Evolutionary conservation across 2,329 filamentous ascomycete genomes (phyloP).

Genomic region (Colletotrichum salicis): DNA sequence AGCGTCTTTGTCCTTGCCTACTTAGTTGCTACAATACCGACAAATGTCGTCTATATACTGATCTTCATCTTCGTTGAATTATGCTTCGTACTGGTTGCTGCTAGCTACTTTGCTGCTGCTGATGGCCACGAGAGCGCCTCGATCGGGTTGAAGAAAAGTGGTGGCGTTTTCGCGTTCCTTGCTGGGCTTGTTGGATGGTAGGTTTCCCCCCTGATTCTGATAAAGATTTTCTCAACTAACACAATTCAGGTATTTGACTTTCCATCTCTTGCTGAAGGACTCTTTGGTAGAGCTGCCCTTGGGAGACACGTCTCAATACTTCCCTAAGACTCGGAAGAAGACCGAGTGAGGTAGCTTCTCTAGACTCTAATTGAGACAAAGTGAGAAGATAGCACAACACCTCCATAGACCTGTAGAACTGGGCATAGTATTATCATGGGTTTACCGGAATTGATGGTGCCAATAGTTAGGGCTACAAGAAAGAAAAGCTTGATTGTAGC

Average conservation of each 20-base stretch:
- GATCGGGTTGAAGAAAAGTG: slow-evolving; percentile 38
- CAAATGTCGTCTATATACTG: slow-evolving; percentile 40
- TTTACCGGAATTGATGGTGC: too few relatives aligned
- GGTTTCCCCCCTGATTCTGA: neutral
- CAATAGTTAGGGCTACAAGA: too few relatives aligned
- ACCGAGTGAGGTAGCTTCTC: neutral
- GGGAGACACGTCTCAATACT: slow-evolving; percentile 40
- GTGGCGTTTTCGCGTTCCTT: slow-evolving; percentile 41
- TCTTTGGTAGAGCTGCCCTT: slow-evolving; percentile 39
- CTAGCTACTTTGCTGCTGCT: slow-evolving; percentile 41
- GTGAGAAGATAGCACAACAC: too few relatives aligned
- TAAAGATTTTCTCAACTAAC: neutral
- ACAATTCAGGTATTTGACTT: slow-evolving; percentile 39
- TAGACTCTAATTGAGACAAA: too few relatives aligned
- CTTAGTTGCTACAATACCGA: slow-evolving; percentile 39
- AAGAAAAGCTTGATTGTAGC: too few relatives aligned
- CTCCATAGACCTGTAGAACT: too few relatives aligned
- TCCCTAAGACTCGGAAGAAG: slow-evolving; percentile 36
- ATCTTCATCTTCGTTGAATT: slow-evolving; percentile 41
- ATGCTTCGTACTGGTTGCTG: slow-evolving; percentile 38
- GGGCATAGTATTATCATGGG: too few relatives aligned
- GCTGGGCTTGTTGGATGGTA: slow-evolving; percentile 42
- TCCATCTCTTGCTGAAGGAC: slow-evolving; percentile 40
- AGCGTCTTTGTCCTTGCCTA: slow-evolving; percentile 41
- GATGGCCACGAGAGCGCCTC: slow-evolving; percentile 37